A percentile compares a stretch with the other conserved stretches of the same genome.
Conservation (phyloP, 2,329 filamentous ascomycete genomes). For the Arthrobotrys musiformis region DNA sequence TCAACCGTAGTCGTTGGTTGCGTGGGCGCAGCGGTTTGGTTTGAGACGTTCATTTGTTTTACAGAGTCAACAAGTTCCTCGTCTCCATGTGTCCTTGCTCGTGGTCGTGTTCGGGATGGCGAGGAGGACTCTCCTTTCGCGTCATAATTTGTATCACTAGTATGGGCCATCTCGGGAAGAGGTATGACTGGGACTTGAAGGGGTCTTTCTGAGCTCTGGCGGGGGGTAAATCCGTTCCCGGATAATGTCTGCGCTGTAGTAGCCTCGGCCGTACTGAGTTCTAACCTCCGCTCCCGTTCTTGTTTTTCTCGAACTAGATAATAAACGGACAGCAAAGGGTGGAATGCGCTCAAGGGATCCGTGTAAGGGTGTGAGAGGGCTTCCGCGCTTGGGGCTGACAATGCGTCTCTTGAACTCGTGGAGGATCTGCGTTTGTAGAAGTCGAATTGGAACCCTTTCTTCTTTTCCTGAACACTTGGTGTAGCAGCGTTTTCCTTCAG, state of each 20-base stretch:
- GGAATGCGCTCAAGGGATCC: slow-evolving; percentile 93
- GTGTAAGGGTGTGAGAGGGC: slow-evolving; percentile 76
- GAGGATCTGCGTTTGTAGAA: slow-evolving; percentile 97
- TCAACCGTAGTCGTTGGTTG: slow-evolving; percentile 64
- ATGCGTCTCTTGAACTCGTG: slow-evolving; percentile 84
- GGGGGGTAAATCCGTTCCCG: slow-evolving; percentile 60
- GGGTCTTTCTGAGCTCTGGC: slow-evolving; percentile 65
- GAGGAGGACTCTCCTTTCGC: slow-evolving; percentile 70
- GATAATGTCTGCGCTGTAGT: slow-evolving; percentile 66
- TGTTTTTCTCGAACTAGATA: slow-evolving; percentile 96
- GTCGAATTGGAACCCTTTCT: slow-evolving; percentile 89
- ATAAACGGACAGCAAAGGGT: slow-evolving; percentile 91
- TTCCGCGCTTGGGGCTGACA: slow-evolving; percentile 84
- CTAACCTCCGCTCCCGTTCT: slow-evolving; percentile 73
- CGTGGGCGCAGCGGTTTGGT: slow-evolving; percentile 68
- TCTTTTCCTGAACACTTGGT: slow-evolving; percentile 73
- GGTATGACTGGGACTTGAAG: slow-evolving; percentile 78
- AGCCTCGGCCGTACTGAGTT: slow-evolving; percentile 64
- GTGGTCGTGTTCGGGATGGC: slow-evolving; percentile 78
- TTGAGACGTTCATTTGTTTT: slow-evolving; percentile 71
- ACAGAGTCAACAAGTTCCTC: slow-evolving; percentile 82
- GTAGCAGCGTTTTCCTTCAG: slow-evolving; percentile 62
- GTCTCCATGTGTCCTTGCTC: slow-evolving; percentile 92
- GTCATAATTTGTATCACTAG: slow-evolving; percentile 84
- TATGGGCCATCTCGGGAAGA: slow-evolving; percentile 86